Base-by-base conservation (phyloP, 2,329 filamentous ascomycete species). In the Plenodomus lindquistii region DNA sequence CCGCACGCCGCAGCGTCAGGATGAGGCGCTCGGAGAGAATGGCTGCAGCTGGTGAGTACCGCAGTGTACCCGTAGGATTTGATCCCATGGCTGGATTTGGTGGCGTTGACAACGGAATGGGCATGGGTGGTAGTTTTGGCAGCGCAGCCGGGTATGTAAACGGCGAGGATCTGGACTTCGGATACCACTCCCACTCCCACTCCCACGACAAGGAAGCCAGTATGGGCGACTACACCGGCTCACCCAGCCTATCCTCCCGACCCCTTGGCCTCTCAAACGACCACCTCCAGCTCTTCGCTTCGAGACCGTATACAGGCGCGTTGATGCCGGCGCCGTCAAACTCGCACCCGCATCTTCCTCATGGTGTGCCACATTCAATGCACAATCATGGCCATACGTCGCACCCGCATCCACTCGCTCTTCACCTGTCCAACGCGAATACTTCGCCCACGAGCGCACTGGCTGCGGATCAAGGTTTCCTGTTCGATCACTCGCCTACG, bases 1-100 rank as follows among this genome's bases (percentile, higher is more conserved):
- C 74, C 16, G 72, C 75, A 4, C 60, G 63, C n/a, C 63, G 63
- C 15, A 44, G 67, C 3, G 61, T 65, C 10, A 55, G 52, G 21
- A 50, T 63, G 29, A 57, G 63, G 10, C 59, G 63, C 19, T 49
- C 53, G 1, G 54, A 60, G 9, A 57, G 64, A 17, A 42, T 60
- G 21, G 3, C 10, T 31, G 27, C 27, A 31, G 11, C 27, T 11
- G 11, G 6, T 47, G 51, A 47, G 22, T 44, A 55, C 1, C 55
- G 57, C 3, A 60, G 56, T 0, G 53, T 55, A 0, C 64, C 65
- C 4, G 37, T 42, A 2, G 43, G 48, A 2, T 61, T 61, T 29
- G 42, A 59, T 24, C 27, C 27, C 6, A 31, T 31, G 27, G 6
- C 6, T 31, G 4, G 4, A 13, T 15, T 24, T 24, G 22, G 22